Conservation (phyloP, 306 rosid species). For the Vigna radiata region DNA sequence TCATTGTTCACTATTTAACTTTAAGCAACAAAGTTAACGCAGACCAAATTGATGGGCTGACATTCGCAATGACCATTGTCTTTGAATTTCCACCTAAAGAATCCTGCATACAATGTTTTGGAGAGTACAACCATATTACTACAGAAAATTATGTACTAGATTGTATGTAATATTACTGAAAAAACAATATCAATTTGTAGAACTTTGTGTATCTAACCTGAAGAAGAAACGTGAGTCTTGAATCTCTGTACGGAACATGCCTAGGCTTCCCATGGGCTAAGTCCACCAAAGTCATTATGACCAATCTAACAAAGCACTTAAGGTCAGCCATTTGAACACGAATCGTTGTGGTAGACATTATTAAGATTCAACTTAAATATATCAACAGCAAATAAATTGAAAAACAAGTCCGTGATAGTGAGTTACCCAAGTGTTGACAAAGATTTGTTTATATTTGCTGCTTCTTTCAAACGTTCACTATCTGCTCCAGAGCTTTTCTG, state of each 20-base stretch:
- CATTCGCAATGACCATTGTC: conserved; percentile 91
- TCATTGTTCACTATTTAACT: not conserved
- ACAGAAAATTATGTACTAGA: conserved; percentile 32
- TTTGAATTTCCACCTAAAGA: conserved; percentile 98
- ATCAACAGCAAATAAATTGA: conserved; percentile 37
- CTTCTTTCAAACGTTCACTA: conserved; percentile 93
- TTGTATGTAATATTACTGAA: not conserved
- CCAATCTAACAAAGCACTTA: conserved; percentile 68
- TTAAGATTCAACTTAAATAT: conserved; percentile 34
- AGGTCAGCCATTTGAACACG: conserved; percentile 39
- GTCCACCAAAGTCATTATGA: conserved; percentile 95
- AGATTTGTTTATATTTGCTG: conserved; percentile 95
- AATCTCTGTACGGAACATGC: conserved; percentile 97
- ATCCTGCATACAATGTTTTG: conserved; percentile 69
- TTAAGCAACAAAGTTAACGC: conserved; percentile 47
- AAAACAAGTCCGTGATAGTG: conserved; percentile 32
- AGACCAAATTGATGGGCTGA: conserved; percentile 95
- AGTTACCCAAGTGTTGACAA: conserved; percentile 92
- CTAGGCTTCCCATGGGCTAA: conserved; percentile 94
- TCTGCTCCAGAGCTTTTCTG: conserved; percentile 98
- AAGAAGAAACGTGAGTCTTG: conserved; percentile 96
- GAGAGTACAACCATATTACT: conserved; percentile 29
- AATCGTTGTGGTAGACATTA: conserved; percentile 3
- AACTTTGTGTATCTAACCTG: conserved; percentile 69
- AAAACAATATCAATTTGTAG: conserved; percentile 15